Base-by-base conservation (phyloP, 2,329 filamentous ascomycete species). In the Talaromyces islandicus region DNA sequence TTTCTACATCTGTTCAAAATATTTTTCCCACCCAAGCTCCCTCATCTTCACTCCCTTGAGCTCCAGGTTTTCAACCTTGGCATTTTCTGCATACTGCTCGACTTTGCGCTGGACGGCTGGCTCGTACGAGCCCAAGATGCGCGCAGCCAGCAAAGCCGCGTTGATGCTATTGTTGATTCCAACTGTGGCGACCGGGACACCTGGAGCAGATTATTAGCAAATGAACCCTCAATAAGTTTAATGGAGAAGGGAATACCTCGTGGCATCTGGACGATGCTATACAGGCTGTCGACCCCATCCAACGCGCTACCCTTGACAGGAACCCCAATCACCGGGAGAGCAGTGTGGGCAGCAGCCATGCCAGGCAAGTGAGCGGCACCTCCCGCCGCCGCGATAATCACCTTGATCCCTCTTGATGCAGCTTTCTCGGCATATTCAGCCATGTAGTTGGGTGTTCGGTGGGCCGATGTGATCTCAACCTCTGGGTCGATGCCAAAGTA, bases 101-200 rank as follows among this genome's bases (percentile, higher is more conserved):
- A 79, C 71, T 68, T 77, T 77, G 56, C 69, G 68, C 64, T 76
- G 75, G 53, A 78, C 69, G 32, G 64, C 62, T 1, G 71, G 69
- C 62, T 79, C 76, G 63, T 73, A 75, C 3, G 83, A 73, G 3
- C 87, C 87, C 3, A 92, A 72, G 35, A 91, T 88, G 19, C 88
- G 79, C 21, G 88, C 82, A 0, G 89, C 88, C n/a, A 91, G 75
- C 19, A 91, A 78, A 0, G 85, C 89, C 0, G 89, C 89, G 67
- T 92, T 92, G 59, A 88, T 88, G 25, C 87, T 88, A 75, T 92
- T 92, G 74, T 91, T 90, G 72, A 92, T 91, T 11, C 85, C 89
- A 3, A 92, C 88, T 0, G 88, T 91, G 6, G 89, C 88, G 14
- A 88, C 86, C 10, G 89, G 89, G 55, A 88, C 83, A 12, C 89